Base-by-base conservation (phyloP, 306 rosid species). In the Amphicarpaea edgeworthii region DNA sequence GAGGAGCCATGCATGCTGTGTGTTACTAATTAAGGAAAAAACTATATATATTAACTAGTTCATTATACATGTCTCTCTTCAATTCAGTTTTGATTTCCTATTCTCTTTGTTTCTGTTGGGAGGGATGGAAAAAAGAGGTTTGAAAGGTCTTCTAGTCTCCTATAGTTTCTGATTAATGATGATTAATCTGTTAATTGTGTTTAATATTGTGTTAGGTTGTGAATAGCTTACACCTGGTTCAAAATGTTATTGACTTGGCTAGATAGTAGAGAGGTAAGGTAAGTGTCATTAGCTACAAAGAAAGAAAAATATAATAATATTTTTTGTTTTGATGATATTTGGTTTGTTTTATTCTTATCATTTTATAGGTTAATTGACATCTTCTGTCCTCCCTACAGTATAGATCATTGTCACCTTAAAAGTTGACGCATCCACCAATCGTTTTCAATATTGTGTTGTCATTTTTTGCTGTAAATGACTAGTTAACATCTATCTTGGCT, bases 1-100 rank as follows among this genome's bases (percentile, higher is more conserved):
- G 88, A 90, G 98, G 97, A 94, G 98, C 87, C 98, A 91, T 82
- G 98, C 98, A 94, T 87, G 91, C 40, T 32, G 68, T 69, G 58
- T 21, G 7, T 16, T 50, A 34, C 51, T 69, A 61, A 17, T 37
- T 37, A 28, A 61, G 15, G 24, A 5, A 12, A 55, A 24, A 70
- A 20, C n/a, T n/a, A n/a, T n/a, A n/a, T 30, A 7, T 6, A 60
- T 5, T 50, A 34, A 34, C 9, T 34, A 6, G 26, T 63, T 78
- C 24, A 15, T 47, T 37, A 21, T n/a, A n/a, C n/a, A n/a, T 60
- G 38, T 63, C n/a, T 19, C 17, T 68, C 7, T 51, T n/a, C 21
- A n/a, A 16, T 23, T 6, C 38, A 7, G 42, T 37, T 47, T 68
- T 72, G 21, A 12, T 68, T 75, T 68, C 12, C 30, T 58, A 19